These are phyloP conservation scores for Cryphonectria carpinicola DNA, from an alignment of 2,329 filamentous ascomycete genomes.

Conservation along the genomic window DNA sequence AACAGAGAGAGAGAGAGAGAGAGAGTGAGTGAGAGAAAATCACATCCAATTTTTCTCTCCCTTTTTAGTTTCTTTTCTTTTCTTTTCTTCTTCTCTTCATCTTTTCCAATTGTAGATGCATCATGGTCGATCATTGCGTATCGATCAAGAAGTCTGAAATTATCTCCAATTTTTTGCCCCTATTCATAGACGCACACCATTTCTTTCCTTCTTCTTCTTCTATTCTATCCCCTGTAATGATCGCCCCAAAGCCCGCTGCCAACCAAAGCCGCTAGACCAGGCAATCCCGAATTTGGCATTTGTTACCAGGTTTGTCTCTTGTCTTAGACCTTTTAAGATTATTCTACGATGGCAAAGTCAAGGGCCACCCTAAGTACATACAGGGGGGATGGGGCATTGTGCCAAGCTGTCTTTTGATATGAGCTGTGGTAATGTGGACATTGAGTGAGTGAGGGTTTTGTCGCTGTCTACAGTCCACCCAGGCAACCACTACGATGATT, in stretches of 20 bases:
- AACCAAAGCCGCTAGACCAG: not conserved
- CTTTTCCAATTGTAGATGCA: not conserved
- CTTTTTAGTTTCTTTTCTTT: not conserved
- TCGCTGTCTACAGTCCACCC: not conserved
- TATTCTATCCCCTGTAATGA: not conserved
- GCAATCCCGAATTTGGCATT: not conserved
- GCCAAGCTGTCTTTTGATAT: not conserved
- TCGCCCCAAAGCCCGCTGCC: not conserved
- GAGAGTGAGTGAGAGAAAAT: not conserved
- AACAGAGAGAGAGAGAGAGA: too few relatives aligned
- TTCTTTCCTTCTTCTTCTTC: not conserved
- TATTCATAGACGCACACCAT: constrained; percentile 22
- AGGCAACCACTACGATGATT: not conserved
- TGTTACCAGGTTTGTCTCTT: not conserved
- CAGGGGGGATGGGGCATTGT: not conserved
- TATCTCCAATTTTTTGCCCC: constrained; percentile 28
- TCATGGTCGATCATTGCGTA: not conserved
- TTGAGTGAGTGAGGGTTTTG: not conserved
- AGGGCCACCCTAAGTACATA: not conserved
- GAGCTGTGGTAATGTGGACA: not conserved
- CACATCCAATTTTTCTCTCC: not conserved
- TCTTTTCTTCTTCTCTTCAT: not conserved
- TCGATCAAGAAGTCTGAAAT: not conserved
- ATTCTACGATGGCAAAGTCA: not conserved
- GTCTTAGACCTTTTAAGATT: not conserved